These are phyloP conservation scores for Cytospora piceicola DNA, from an alignment of 2,329 filamentous ascomycete genomes.

Conservation along the genomic window DNA sequence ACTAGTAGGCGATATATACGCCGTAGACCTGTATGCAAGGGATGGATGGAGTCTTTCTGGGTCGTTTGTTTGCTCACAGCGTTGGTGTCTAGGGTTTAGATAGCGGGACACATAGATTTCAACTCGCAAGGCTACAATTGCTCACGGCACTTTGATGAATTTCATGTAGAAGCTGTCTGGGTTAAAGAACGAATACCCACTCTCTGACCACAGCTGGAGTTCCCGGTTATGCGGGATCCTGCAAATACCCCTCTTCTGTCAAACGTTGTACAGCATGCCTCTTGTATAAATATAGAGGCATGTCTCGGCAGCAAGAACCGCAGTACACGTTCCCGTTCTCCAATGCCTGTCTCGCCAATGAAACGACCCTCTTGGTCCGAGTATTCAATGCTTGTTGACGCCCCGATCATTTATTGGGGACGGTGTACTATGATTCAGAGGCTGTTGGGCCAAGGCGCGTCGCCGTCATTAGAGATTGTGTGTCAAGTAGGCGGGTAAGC, in stretches of 20 bases:
- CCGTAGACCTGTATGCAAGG: not conserved
- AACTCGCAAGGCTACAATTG: not conserved
- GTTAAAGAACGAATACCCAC: no score
- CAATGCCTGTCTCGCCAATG: not conserved
- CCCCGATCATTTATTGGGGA: not conserved
- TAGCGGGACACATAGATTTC: not conserved
- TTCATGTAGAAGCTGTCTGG: not conserved
- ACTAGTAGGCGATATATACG: not conserved
- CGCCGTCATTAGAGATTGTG: not conserved
- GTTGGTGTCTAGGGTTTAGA: not conserved
- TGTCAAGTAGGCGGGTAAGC: not conserved
- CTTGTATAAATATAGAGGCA: not conserved
- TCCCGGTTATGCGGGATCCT: not conserved
- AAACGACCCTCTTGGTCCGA: no score
- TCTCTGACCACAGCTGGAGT: not conserved
- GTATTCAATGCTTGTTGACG: not conserved
- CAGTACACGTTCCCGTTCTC: not conserved
- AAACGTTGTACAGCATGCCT: not conserved
- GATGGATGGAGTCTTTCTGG: conserved; percentile 1
- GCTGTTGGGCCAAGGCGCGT: not conserved
- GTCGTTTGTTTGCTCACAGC: not conserved
- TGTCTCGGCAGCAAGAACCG: not conserved
- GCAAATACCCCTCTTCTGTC: not conserved
- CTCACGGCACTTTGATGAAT: not conserved
- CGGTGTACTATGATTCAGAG: not conserved